Evolutionary conservation across 108 stramenopile genomes (phyloP), one percentile per base, ranked within the genome.

Genomic region (Schizochytrium sp.): DNA sequence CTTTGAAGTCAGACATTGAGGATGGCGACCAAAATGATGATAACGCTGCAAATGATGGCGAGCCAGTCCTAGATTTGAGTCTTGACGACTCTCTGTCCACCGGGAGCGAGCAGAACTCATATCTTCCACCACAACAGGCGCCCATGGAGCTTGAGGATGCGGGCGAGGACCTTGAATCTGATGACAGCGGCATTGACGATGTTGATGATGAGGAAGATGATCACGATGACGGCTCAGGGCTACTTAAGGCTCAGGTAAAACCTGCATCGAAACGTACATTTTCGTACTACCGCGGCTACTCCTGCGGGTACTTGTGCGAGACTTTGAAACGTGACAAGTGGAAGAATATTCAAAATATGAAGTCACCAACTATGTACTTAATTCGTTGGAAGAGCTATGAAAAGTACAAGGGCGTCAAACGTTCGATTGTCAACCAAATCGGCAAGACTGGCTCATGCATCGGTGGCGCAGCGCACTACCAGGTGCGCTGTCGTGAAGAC

Each of bases 321-420:
- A 83, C 76, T 10, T 28, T 83, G 50, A 17, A 40, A 5, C 19
- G 55, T 47, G 53, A 55, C 76, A 83, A 83, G 13, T 83, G 76
- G 76, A 83, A 83, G 76, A 44, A 13, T 3, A 44, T 44, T 0
- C 76, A 10, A 53, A 28, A n/a, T 38, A 42, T 53, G 50, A 83
- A 55, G 50, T 47, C 12, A 8, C 76, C 76, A 53, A 55, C 76
- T 53, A 83, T 83, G 76, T 83, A 55, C 15, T 42, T 83, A 53
- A 49, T 83, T 2, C 47, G 76, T 0, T 83, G 76, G 76, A 55
- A 83, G 50, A 83, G 76, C 76, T 83, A 83, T 55, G 76, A 83
- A 49, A 83, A 83, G 76, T 83, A 83, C 76, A 83, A 83, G 76
- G 5, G 12, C 53, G 50, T 83, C 15, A 83, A 83, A 28, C 76